A percentile compares a stretch with the other conserved stretches of the same genome.
Evolutionary conservation across 306 rosid genomes (phyloP).

Genomic region (Erythrophleum fordii): DNA sequence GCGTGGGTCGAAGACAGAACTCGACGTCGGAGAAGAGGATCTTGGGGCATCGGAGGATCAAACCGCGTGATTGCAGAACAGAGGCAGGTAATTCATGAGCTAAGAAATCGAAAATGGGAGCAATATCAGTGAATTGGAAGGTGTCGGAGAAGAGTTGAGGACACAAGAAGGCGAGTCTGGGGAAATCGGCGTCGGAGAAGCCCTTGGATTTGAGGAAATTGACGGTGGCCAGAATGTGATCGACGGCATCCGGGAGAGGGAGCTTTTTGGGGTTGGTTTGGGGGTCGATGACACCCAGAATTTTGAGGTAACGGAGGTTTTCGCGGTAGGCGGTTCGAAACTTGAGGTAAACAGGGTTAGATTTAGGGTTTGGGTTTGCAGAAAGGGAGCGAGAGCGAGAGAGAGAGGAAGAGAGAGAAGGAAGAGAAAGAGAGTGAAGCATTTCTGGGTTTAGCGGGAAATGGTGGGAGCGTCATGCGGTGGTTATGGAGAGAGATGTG

Average conservation of each 20-base stretch:
- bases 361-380: constrained; percentile 21
- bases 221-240: constrained; percentile 62
- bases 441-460: constrained; percentile 14
- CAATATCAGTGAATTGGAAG: constrained; percentile 50
- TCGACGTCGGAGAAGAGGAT: constrained; percentile 71
- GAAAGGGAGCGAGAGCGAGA: neutral
- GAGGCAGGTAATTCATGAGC: constrained; percentile 53
- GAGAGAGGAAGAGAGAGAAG: constrained; percentile 28
- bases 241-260: constrained; percentile 63
- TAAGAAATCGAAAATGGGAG: constrained; percentile 66
- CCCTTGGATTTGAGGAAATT: constrained; percentile 71
- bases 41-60: constrained; percentile 73
- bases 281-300: constrained; percentile 59
- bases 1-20: constrained; percentile 74
- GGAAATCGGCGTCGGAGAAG: constrained; percentile 73
- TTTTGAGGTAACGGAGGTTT: constrained; percentile 77
- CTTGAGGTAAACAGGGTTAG: constrained; percentile 51
- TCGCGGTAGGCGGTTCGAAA: constrained; percentile 74
- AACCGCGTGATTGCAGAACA: constrained; percentile 40
- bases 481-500: neutral
- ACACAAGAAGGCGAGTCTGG: constrained; percentile 58
- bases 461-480: neutral
- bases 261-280: constrained; percentile 52
- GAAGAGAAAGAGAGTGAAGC: constrained; percentile 33
- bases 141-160: constrained; percentile 66